Conservation (phyloP, 495 filamentous ascomycete genomes). For the Xylaria intraflava region DNA sequence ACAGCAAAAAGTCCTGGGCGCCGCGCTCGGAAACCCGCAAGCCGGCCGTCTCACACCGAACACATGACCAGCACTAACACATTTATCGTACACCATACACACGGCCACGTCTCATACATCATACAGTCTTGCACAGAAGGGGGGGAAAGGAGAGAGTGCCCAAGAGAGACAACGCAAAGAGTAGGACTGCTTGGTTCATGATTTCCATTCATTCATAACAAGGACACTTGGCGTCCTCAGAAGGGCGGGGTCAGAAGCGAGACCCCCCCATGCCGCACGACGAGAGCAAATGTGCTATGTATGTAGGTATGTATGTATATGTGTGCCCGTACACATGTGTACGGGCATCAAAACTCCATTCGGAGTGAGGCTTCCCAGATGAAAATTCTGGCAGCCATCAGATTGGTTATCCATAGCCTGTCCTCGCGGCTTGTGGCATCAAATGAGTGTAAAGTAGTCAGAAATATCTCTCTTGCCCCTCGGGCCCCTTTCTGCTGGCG, state of each 20-base stretch:
- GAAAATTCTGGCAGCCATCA: constrained; percentile 8
- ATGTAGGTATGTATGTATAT: constrained; percentile 2
- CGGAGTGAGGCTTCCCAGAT: constrained; percentile 9
- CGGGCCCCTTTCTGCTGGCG: neutral
- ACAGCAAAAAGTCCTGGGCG: too few relatives aligned
- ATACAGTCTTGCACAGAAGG: neutral
- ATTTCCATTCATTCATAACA: constrained; percentile 11
- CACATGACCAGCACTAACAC: too few relatives aligned
- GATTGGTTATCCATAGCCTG: neutral
- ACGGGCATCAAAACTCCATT: neutral
- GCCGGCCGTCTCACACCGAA: too few relatives aligned
- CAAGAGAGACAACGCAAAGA: neutral
- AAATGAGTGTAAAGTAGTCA: constrained; percentile 7
- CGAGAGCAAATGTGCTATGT: constrained; percentile 1
- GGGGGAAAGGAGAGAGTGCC: too few relatives aligned
- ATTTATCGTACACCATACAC: neutral
- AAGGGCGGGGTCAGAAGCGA: neutral
- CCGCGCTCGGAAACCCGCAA: too few relatives aligned
- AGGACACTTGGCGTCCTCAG: neutral
- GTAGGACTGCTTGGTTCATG: constrained; percentile 2
- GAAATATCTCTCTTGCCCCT: neutral
- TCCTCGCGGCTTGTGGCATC: neutral
- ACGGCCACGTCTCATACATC: neutral
- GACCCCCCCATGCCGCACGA: neutral
- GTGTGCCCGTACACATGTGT: neutral